Percentiles rank a stretch among this genome's conserved stretches.
These are phyloP conservation scores for Castanea crenata DNA, from an alignment of 306 rosid genomes.

Conservation along the genomic window DNA sequence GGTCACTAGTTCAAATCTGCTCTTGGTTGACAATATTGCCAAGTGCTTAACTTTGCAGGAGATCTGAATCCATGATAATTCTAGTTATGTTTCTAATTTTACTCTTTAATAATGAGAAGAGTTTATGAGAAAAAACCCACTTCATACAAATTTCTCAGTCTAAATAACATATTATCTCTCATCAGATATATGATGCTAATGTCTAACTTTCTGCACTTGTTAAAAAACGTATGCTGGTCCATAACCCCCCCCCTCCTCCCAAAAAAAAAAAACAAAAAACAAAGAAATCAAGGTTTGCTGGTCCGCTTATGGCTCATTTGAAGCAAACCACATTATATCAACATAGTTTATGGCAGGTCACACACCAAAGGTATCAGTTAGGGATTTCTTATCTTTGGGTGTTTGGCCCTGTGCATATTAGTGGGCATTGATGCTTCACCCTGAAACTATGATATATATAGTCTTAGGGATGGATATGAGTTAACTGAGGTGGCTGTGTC, in stretches of 20 bases:
- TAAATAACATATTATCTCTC: constrained; percentile 2
- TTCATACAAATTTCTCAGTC: not conserved
- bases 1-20: too few species aligned
- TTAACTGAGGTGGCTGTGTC: constrained; percentile 1
- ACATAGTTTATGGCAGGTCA: constrained; percentile 4
- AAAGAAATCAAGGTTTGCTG: not conserved
- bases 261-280: too few species aligned
- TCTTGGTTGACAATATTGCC: too few species aligned
- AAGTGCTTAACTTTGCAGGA: too few species aligned
- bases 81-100: not conserved
- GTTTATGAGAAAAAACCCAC: not conserved
- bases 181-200: not conserved
- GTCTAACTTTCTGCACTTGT: not conserved
- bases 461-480: constrained; percentile 5
- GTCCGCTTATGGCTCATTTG: constrained; percentile 2
- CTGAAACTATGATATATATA: not conserved
- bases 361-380: not conserved
- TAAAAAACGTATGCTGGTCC: not conserved
- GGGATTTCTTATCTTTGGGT: not conserved
- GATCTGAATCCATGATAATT: not conserved
- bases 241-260: too few species aligned
- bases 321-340: constrained; percentile 1
- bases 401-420: not conserved
- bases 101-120: not conserved
- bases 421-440: constrained; percentile 1